A percentile compares a stretch with the other conserved stretches of the same genome.
Conservation (phyloP, 2,329 filamentous ascomycete species). For the Lizonia empirigonia region DNA sequence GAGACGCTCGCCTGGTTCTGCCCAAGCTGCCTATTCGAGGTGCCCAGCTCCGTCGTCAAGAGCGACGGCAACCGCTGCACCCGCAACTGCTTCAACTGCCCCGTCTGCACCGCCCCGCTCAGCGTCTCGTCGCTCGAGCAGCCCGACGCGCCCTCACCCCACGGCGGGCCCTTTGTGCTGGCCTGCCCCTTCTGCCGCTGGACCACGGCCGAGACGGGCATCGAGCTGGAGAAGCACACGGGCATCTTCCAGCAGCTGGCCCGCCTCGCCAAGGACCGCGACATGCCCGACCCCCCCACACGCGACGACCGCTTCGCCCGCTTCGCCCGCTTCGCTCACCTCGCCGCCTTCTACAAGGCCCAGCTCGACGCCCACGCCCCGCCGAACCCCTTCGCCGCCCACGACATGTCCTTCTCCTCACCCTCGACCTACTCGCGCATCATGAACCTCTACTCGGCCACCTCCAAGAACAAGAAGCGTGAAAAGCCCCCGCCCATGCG, state of each 20-base stretch:
- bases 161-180: conserved; percentile 71
- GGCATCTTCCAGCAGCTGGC: conserved; percentile 82
- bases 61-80: conserved; percentile 95
- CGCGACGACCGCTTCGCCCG: conserved; percentile 20
- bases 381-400: conserved; percentile 51
- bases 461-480: conserved; percentile 62
- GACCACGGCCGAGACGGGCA: conserved; percentile 85
- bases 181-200: conserved; percentile 92
- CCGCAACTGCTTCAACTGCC: conserved; percentile 94
- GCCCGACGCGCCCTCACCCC: conserved; percentile 29
- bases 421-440: conserved; percentile 84
- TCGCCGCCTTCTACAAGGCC: conserved; percentile 80
- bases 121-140: conserved; percentile 73
- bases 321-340: conserved; percentile 62
- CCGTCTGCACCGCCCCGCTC: conserved; percentile 81
- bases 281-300: conserved; percentile 36
- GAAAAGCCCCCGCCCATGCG: conserved; percentile 76
- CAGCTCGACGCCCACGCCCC: conserved; percentile 68
- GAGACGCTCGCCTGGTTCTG: conserved; percentile 97
- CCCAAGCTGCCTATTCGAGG: conserved; percentile 93
- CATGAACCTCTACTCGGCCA: conserved; percentile 81
- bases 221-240: conserved; percentile 87
- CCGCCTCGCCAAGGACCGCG: conserved; percentile 62
- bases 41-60: conserved; percentile 89
- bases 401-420: conserved; percentile 67